Conservation (phyloP, 495 filamentous ascomycete species). For the Talaromyces proteolyticus region DNA sequence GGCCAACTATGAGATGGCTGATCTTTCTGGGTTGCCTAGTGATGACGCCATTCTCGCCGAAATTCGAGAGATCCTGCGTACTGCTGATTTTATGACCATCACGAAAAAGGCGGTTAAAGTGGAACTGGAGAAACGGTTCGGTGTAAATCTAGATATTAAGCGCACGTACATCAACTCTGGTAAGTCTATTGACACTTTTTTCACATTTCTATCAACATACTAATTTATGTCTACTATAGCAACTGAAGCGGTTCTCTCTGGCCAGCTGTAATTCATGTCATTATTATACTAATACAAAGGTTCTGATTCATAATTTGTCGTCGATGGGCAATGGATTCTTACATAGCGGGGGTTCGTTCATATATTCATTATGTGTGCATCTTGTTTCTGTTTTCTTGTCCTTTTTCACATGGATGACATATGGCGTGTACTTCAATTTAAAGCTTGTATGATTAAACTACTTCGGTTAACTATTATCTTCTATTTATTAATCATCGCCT, state of each 20-base stretch:
- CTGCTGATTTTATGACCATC: conserved; percentile 91
- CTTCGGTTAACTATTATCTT: background rate
- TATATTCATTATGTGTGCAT: background rate
- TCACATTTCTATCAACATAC: conserved; percentile 2
- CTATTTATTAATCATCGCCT: background rate
- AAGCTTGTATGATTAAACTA: conserved; percentile 2
- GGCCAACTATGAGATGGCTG: conserved; percentile 59
- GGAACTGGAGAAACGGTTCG: conserved; percentile 87
- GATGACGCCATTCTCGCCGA: conserved; percentile 90
- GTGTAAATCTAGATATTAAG: conserved; percentile 70
- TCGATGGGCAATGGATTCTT: too few species aligned
- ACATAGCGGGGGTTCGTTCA: background rate
- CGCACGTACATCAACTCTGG: conserved; percentile 90
- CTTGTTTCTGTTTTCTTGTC: background rate
- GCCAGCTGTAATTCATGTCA: conserved; percentile 47
- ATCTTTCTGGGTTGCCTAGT: conserved; percentile 63
- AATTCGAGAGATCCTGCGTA: conserved; percentile 86
- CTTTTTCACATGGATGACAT: conserved; percentile 1
- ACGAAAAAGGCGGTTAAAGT: conserved; percentile 98
- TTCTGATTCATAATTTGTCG: too few species aligned
- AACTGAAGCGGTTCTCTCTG: conserved; percentile 69
- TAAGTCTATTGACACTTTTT: conserved; percentile 36
- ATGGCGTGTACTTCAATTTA: background rate
- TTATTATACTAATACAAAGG: too few species aligned
- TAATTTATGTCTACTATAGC: conserved; percentile 30